These are phyloP conservation scores for Boletus fagicola DNA, from an alignment of 768 basidiomycete genomes.

Conservation along the genomic window DNA sequence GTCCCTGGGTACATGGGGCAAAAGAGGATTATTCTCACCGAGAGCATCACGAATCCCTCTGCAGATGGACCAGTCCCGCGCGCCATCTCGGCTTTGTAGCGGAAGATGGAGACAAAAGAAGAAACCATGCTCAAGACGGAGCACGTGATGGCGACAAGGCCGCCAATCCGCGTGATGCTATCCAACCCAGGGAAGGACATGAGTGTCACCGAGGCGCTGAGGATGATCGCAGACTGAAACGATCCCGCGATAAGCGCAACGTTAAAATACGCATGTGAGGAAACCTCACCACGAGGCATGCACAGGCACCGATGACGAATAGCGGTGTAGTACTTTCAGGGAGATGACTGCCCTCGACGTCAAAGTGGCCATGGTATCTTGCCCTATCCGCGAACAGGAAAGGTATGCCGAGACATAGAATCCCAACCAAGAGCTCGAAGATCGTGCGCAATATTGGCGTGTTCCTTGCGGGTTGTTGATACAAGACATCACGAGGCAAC, in stretches of 20 bases:
- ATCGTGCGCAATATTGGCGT: conserved; percentile 47
- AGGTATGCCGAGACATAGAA: conserved; percentile 75
- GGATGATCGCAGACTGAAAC: conserved; percentile 68
- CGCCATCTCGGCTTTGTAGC: conserved; percentile 65
- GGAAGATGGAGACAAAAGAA: conserved; percentile 66
- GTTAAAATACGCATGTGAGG: not conserved
- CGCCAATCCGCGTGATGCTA: conserved; percentile 57
- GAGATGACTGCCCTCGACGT: conserved; percentile 56
- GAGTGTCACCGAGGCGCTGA: conserved; percentile 81
- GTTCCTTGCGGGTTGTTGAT: conserved; percentile 27
- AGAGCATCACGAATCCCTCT: conserved; percentile 59
- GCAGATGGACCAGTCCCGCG: conserved; percentile 42
- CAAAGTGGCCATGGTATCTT: conserved; percentile 44
- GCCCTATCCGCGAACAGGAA: conserved; percentile 66
- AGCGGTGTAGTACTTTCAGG: conserved; percentile 49
- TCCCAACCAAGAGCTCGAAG: conserved; percentile 57
- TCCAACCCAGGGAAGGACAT: conserved; percentile 76
- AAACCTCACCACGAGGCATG: conserved; percentile 58
- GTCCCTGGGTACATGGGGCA: not conserved
- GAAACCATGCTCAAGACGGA: conserved; percentile 69
- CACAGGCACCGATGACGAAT: conserved; percentile 63
- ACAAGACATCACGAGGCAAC: conserved; percentile 52
- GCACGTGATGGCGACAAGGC: conserved; percentile 65
- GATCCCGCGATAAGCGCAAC: not conserved
- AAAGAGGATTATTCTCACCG: conserved; percentile 33